These are phyloP conservation scores for Cercis canadensis DNA, from an alignment of 306 rosid genomes.

Conservation along the genomic window DNA sequence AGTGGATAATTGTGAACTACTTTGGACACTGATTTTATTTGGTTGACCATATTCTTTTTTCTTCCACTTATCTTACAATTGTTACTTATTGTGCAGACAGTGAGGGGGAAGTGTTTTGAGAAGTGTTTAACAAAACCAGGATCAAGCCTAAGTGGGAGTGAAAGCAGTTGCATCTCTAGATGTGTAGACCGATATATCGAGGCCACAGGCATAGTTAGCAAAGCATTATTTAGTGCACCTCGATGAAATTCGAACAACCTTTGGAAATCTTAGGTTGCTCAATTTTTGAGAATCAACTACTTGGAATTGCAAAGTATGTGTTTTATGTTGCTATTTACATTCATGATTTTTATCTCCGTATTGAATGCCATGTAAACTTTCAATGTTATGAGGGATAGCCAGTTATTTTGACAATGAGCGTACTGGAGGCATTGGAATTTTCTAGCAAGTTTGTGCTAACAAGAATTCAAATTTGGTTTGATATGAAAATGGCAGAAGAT, in stretches of 20 bases:
- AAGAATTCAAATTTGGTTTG: too few relatives aligned
- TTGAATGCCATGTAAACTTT: too few relatives aligned
- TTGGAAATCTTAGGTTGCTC: slow-evolving; percentile 5
- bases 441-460: too few relatives aligned
- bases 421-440: too few relatives aligned
- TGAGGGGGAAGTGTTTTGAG: slow-evolving; percentile 87
- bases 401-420: too few relatives aligned
- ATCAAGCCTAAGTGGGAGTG: slow-evolving; percentile 81
- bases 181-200: slow-evolving; percentile 96
- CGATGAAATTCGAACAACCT: slow-evolving; percentile 41
- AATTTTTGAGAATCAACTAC: slow-evolving; percentile 20
- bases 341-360: too few relatives aligned
- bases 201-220: slow-evolving; percentile 91
- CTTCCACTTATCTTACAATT: background rate
- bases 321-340: too few relatives aligned
- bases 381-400: too few relatives aligned
- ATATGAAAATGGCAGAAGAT: too few relatives aligned
- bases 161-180: slow-evolving; percentile 91
- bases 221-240: slow-evolving; percentile 63
- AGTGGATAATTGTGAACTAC: too few relatives aligned
- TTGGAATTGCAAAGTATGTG: too few relatives aligned
- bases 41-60: background rate
- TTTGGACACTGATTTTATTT: background rate
- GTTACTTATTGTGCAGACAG: slow-evolving; percentile 58
- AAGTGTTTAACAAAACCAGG: slow-evolving; percentile 95